phyloP scores from a whole-genome alignment of 306 rosid species.

The Rosa chinensis region DNA sequence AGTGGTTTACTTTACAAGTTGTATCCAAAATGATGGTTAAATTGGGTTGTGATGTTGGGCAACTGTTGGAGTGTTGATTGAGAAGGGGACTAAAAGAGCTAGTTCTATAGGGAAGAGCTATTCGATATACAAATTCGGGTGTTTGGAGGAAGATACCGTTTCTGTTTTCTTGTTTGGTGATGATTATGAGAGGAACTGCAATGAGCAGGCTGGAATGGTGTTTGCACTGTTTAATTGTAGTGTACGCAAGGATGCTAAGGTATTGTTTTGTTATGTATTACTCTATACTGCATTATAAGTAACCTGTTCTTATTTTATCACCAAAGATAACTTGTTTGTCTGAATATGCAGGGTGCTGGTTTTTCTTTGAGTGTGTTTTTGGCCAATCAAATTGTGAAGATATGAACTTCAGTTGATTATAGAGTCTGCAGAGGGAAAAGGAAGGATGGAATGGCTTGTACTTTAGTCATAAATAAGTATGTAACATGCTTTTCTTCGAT shows the following conservation, averaged over 20 bases:
- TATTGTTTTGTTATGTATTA: slow-evolving; percentile 25
- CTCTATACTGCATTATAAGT: not conserved
- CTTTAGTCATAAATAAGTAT: slow-evolving; percentile 69
- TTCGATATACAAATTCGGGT: too few relatives aligned
- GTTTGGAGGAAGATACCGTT: too few relatives aligned
- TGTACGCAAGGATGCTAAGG: slow-evolving; percentile 76
- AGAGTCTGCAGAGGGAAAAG: slow-evolving; percentile 85
- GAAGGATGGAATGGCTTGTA: slow-evolving; percentile 78
- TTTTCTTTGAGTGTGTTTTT: slow-evolving; percentile 77
- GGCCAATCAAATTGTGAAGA: slow-evolving; percentile 64
- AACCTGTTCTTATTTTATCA: not conserved
- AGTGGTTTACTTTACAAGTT: too few relatives aligned
- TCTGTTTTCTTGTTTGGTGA: slow-evolving; percentile 89
- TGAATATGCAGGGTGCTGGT: slow-evolving; percentile 64
- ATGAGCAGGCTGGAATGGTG: slow-evolving; percentile 60
- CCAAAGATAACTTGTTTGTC: not conserved
- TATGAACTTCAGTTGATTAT: slow-evolving; percentile 81
- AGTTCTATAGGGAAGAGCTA: too few relatives aligned
- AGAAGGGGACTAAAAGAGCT: too few relatives aligned
- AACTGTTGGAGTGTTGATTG: too few relatives aligned
- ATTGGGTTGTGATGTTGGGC: too few relatives aligned
- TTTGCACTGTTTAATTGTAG: slow-evolving; percentile 69
- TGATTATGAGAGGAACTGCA: slow-evolving; percentile 62
- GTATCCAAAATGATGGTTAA: too few relatives aligned
- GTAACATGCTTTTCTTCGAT: slow-evolving; percentile 10